Conservation (phyloP, 2,329 filamentous ascomycete species). For the Cladosporium sp. region DNA sequence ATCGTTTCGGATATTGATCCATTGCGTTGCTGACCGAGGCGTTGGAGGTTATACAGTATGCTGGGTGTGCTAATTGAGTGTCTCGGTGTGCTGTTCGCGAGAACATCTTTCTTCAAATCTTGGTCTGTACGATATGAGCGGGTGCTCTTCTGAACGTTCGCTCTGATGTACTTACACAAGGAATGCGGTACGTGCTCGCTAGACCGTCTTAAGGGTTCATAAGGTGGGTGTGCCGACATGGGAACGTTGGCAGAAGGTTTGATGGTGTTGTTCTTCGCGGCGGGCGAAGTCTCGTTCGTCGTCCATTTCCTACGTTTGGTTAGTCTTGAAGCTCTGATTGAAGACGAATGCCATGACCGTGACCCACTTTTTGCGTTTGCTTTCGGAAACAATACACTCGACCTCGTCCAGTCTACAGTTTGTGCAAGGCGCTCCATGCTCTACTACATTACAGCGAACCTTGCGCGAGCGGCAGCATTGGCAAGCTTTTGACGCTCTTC, state of each 20-base stretch:
- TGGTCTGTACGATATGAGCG: slow-evolving; percentile 21
- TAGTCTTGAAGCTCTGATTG: not conserved
- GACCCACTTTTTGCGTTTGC: slow-evolving; percentile 78
- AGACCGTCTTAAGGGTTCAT: slow-evolving; percentile 24
- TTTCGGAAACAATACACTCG: slow-evolving; percentile 64
- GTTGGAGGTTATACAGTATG: slow-evolving; percentile 29
- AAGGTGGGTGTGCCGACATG: slow-evolving; percentile 30
- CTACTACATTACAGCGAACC: slow-evolving; percentile 89
- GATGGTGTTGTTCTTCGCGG: slow-evolving; percentile 20
- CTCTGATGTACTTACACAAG: slow-evolving; percentile 48
- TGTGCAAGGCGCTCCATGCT: slow-evolving; percentile 76
- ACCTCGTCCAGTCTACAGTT: slow-evolving; percentile 81
- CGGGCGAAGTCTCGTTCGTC: slow-evolving; percentile 18
- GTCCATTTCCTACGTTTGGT: slow-evolving; percentile 32
- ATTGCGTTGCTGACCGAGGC: slow-evolving; percentile 21
- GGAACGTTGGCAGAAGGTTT: slow-evolving; percentile 20
- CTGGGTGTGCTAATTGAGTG: slow-evolving; percentile 25
- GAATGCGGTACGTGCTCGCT: slow-evolving; percentile 57
- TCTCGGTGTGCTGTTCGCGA: slow-evolving; percentile 17
- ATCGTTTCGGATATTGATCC: slow-evolving; percentile 22
- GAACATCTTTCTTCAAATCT: slow-evolving; percentile 21
- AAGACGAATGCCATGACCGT: not conserved
- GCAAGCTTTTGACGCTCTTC: slow-evolving; percentile 86
- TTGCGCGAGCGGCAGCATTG: slow-evolving; percentile 84
- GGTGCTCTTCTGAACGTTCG: not conserved